Percentiles rank a stretch among this genome's conserved stretches.
Conservation (phyloP, 2,329 filamentous ascomycete genomes). For the Rasamsonia emersonii region DNA sequence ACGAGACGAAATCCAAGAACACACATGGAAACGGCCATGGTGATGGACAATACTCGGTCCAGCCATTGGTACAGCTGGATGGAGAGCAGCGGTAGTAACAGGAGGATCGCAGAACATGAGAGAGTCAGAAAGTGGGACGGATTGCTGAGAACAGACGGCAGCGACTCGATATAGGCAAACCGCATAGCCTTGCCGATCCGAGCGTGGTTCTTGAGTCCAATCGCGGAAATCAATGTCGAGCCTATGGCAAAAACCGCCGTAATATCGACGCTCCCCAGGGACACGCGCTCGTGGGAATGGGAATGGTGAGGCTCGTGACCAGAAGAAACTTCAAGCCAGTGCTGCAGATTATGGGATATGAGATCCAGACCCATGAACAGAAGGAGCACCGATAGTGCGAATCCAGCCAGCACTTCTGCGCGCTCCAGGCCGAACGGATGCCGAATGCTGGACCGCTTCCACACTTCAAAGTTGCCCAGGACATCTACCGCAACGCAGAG, state of each 20-base stretch:
- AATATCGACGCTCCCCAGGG: conserved; percentile 68
- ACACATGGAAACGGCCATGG: conserved; percentile 84
- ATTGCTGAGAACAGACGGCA: conserved; percentile 84
- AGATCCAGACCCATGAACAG: conserved; percentile 97
- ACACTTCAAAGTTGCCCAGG: conserved; percentile 93
- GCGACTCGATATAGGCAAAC: conserved; percentile 68
- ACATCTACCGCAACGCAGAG: conserved; percentile 90
- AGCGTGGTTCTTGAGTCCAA: conserved; percentile 80
- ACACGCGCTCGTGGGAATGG: conserved; percentile 58
- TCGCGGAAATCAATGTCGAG: conserved; percentile 76
- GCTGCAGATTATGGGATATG: conserved; percentile 86
- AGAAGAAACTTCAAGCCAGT: conserved; percentile 75
- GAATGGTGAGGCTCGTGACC: conserved; percentile 66
- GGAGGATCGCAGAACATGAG: conserved; percentile 70
- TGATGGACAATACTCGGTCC: conserved; percentile 70
- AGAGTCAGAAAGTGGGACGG: conserved; percentile 92
- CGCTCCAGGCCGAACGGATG: conserved; percentile 91
- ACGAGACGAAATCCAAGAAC: conserved; percentile 74
- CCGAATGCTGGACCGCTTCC: conserved; percentile 83
- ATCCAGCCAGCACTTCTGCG: conserved; percentile 87
- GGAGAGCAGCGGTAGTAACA: conserved; percentile 73
- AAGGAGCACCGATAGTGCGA: conserved; percentile 90
- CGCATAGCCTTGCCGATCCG: conserved; percentile 88
- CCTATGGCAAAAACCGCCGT: conserved; percentile 73
- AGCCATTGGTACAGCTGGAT: conserved; percentile 75